Evolutionary conservation across 148 eudicot species (phyloP).

Genomic region (Drosera capensis): DNA sequence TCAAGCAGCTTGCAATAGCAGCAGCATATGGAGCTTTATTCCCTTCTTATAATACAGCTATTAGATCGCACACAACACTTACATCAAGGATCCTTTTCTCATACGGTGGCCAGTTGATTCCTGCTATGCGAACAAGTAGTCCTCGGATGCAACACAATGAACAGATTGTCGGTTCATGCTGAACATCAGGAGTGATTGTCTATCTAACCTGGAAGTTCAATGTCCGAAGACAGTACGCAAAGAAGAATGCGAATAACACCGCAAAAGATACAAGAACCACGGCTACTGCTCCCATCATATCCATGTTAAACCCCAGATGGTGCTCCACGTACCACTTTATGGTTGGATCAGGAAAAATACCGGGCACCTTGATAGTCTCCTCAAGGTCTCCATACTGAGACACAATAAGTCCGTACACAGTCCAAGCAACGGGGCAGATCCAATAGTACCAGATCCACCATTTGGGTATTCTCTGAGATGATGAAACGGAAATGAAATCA

Average conservation of each 20-base stretch:
- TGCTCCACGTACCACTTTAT: slow-evolving; percentile 33
- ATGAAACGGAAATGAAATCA: neutral
- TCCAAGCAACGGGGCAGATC: slow-evolving; percentile 97
- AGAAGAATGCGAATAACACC: slow-evolving; percentile 82
- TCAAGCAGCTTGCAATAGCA: too few species aligned
- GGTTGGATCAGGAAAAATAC: slow-evolving; percentile 17
- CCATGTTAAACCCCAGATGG: slow-evolving; percentile 61
- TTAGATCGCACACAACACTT: too few species aligned
- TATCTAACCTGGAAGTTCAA: slow-evolving; percentile 91
- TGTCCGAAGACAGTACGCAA: slow-evolving; percentile 64
- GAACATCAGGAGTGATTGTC: too few species aligned
- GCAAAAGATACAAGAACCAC: slow-evolving; percentile 56
- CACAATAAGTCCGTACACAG: slow-evolving; percentile 73
- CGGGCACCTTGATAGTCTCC: slow-evolving; percentile 30
- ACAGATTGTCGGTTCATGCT: too few species aligned
- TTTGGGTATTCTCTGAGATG: slow-evolving; percentile 68
- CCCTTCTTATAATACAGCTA: too few species aligned
- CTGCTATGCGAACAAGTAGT: too few species aligned
- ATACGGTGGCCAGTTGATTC: too few species aligned
- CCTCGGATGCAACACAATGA: too few species aligned
- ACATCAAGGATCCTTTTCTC: too few species aligned
- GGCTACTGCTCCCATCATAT: slow-evolving; percentile 75
- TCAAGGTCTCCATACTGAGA: slow-evolving; percentile 72
- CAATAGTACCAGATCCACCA: slow-evolving; percentile 99
- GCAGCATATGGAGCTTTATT: too few species aligned